Evolutionary conservation across 345 rosid species (phyloP).

Genomic region (Lumnitzera racemosa): DNA sequence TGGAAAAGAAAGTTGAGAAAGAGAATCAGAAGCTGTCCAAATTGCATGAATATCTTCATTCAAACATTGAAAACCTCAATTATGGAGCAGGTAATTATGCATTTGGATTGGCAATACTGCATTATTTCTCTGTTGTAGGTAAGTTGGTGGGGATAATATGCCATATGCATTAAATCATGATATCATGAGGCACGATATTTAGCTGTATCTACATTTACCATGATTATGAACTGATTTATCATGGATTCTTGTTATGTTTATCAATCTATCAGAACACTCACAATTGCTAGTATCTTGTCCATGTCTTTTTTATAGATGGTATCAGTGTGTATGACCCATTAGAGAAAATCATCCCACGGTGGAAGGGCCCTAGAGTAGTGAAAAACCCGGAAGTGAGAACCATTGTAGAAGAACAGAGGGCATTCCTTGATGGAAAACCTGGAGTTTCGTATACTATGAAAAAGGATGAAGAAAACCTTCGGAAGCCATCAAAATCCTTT

Average conservation of each 20-base stretch:
- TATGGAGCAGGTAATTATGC: constrained; percentile 73
- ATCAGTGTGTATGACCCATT: constrained; percentile 73
- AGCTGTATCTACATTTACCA: no score
- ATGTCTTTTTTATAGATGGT: constrained; percentile 50
- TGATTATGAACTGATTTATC: no score
- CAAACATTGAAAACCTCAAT: constrained; percentile 82
- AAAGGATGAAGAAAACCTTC: constrained; percentile 31
- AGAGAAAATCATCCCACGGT: constrained; percentile 75
- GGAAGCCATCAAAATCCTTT: constrained; percentile 24
- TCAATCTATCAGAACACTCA: constrained; percentile 4
- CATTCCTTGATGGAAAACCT: constrained; percentile 33
- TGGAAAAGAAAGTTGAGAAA: constrained; percentile 75
- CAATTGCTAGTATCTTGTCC: constrained; percentile 16
- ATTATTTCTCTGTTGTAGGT: no score
- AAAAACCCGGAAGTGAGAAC: constrained; percentile 45
- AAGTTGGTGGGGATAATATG: no score
- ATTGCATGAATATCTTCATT: constrained; percentile 75
- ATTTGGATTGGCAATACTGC: no score
- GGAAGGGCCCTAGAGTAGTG: constrained; percentile 67
- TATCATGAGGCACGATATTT: no score
- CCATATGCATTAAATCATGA: no score
- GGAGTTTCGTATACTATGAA: constrained; percentile 23
- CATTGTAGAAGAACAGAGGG: constrained; percentile 40
- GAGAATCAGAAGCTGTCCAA: constrained; percentile 60
- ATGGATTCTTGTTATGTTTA: background rate